Evolutionary conservation across 306 rosid genomes (phyloP), one percentile per base, ranked within the genome.

Genomic region (Lathyrus oleraceus): DNA sequence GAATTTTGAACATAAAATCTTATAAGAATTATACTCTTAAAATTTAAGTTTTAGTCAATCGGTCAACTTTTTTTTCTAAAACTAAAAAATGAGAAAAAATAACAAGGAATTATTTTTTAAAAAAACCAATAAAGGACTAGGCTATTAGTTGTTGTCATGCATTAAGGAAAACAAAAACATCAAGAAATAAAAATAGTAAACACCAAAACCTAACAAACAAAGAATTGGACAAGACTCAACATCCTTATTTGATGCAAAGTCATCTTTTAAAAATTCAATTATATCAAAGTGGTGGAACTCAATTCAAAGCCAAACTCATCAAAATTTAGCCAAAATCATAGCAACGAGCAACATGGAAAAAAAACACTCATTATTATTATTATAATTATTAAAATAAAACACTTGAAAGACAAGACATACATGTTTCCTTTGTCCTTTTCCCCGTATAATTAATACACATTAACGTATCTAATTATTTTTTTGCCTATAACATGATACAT

Each of bases 211-310:
- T 71, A 65, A 68, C 61, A 63, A 63, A 54, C 67, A 69, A 69
- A 43, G 60, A 74, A 35, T 43, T 78, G 81, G 83, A 82, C 78
- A 74, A 70, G 65, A 48, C 52, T 14, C 58, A 19, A 39, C 74
- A 77, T 78, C 60, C 39, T 71, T 32, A 78, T 78, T 21, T 64
- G 74, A 64, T 74, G 78, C 66, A 68, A 70, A 78, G 54, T 65
- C 58, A 52, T 72, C 63, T 66, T 71, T 23, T 51, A 17, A 23
- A 51, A 51, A 9, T 9, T 51, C 71, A 69, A 74, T 69, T 40
- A 74, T 74, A 74, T 69, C 67, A 58, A 64, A 40, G 67, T 78
- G 80, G 75, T 59, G 65, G 64, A 73, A 66, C 76, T 70, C 83
- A 70, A 78, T 74, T 74, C 58, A 63, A 78, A 78, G 23, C 67